Evolutionary conservation across 371 early-diverging fungal species (phyloP).

Genomic region (Mucor irregularis): DNA sequence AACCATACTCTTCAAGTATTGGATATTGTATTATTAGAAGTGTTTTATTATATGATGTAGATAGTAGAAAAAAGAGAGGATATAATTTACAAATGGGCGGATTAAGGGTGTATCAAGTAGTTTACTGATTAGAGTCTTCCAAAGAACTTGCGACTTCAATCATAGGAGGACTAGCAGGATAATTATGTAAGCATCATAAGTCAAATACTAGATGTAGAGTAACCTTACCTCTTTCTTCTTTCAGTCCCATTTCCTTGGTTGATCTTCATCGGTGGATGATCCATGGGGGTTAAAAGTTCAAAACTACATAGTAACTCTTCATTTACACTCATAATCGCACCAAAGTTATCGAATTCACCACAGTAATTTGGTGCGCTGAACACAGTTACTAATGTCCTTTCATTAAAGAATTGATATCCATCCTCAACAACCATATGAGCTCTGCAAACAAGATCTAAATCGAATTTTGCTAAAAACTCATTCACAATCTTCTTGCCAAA

Average conservation of each 20-base stretch:
- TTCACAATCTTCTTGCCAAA: constrained; percentile 92
- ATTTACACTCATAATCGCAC: constrained; percentile 93
- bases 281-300: constrained; percentile 48
- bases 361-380: constrained; percentile 98
- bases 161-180: constrained; percentile 13
- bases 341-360: constrained; percentile 96
- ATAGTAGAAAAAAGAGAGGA: constrained; percentile 79
- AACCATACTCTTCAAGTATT: too few species aligned
- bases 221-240: constrained; percentile 35
- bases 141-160: constrained; percentile 7
- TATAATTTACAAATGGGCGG: not conserved
- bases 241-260: constrained; percentile 55
- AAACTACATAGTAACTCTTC: constrained; percentile 89
- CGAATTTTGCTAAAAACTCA: constrained; percentile 80
- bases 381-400: constrained; percentile 89
- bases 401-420: constrained; percentile 97
- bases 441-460: constrained; percentile 92
- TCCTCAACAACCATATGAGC: constrained; percentile 96
- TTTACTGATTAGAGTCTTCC: constrained; percentile 1
- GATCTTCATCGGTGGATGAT: constrained; percentile 58
- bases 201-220: too few species aligned
- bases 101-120: too few species aligned
- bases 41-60: too few species aligned
- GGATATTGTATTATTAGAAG: too few species aligned
- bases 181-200: not conserved